Evolutionary conservation across 1,284 basidiomycete species (phyloP).

Genomic region (Sporisorium reilianum): DNA sequence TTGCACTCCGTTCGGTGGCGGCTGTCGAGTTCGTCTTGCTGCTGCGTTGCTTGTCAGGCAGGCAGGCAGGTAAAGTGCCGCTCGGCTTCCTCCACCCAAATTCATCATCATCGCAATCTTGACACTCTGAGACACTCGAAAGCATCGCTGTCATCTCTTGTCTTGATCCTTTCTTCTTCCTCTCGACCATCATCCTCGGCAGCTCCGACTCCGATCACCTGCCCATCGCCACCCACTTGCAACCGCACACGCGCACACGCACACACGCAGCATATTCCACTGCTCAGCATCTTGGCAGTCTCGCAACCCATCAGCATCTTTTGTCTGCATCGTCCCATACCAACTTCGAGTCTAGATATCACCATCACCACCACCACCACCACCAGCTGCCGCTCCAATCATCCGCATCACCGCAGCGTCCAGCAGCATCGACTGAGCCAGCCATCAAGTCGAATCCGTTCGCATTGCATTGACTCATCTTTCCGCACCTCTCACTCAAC

Average conservation of each 20-base stretch:
- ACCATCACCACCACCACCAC: constrained; percentile 1
- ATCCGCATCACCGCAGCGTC: neutral
- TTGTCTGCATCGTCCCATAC: neutral
- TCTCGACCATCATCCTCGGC: neutral
- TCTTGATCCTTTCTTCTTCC: neutral
- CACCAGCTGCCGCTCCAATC: neutral
- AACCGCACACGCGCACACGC: too few relatives aligned
- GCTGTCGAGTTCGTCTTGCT: constrained; percentile 3
- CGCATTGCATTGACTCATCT: neutral
- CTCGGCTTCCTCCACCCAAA: neutral
- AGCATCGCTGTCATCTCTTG: neutral
- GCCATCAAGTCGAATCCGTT: neutral
- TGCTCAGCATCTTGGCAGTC: neutral
- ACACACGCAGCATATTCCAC: neutral
- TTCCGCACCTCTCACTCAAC: neutral
- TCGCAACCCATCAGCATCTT: constrained; percentile 5
- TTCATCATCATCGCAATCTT: constrained; percentile 4
- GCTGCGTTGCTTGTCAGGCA: too few relatives aligned
- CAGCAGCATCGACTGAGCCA: neutral
- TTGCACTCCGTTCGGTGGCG: constrained; percentile 9
- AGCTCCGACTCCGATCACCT: neutral
- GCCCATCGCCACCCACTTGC: neutral
- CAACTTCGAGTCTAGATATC: constrained; percentile 5
- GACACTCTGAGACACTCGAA: neutral
- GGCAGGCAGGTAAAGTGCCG: too few relatives aligned